Evolutionary conservation across 768 basidiomycete species (phyloP).

Genomic region (Leccinellum albellum): DNA sequence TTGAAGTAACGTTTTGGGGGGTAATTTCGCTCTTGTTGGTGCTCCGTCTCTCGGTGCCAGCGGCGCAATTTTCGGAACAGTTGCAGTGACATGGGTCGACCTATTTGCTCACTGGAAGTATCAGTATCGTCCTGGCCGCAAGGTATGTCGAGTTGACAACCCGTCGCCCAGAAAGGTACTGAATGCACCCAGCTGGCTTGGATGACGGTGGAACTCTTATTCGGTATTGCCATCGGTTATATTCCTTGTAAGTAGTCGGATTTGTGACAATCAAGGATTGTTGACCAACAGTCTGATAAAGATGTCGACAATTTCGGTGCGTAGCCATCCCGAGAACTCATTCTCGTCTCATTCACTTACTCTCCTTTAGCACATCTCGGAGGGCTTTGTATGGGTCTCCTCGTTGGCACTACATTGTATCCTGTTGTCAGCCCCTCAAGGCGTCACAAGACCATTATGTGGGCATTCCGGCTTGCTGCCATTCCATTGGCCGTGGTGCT

Average conservation of each 20-base stretch:
- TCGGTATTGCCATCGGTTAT: constrained; percentile 83
- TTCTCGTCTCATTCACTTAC: background rate
- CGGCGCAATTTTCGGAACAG: constrained; percentile 87
- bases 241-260: constrained; percentile 62
- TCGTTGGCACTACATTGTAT: constrained; percentile 80
- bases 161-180: background rate
- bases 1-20: constrained; percentile 77
- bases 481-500: constrained; percentile 74
- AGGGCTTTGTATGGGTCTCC: constrained; percentile 79
- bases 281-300: constrained; percentile 27
- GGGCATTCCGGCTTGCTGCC: constrained; percentile 68
- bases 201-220: constrained; percentile 81
- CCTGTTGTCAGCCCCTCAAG: constrained; percentile 83
- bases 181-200: constrained; percentile 57
- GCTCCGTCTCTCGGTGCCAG: constrained; percentile 88
- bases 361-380: constrained; percentile 74
- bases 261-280: background rate
- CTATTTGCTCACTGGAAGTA: constrained; percentile 90
- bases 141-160: constrained; percentile 40
- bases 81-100: constrained; percentile 86
- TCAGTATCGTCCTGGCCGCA: constrained; percentile 75
- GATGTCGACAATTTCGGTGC: constrained; percentile 90
- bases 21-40: constrained; percentile 89
- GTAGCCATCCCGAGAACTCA: background rate
- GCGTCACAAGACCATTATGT: constrained; percentile 68